Conservation (phyloP, 441 rosid species). For the Euphorbia schlechtendalii region DNA sequence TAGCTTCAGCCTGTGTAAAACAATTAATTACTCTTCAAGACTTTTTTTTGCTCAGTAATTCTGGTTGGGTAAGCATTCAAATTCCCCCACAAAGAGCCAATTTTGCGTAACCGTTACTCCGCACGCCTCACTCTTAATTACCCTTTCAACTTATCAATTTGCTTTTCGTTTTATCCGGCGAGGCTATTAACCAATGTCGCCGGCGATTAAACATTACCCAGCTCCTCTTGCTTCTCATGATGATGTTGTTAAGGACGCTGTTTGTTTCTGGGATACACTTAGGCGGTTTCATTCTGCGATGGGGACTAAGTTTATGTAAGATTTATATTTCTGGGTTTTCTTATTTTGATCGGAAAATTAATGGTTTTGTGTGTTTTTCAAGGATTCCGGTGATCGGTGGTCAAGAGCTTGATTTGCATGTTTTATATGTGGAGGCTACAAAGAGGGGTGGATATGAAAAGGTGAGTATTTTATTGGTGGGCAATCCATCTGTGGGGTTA, state of each 20-base stretch:
- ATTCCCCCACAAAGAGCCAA: slow-evolving; percentile 46
- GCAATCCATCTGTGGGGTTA: background rate
- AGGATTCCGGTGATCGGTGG: slow-evolving; percentile 99
- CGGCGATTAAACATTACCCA: slow-evolving; percentile 53
- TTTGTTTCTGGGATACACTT: slow-evolving; percentile 78
- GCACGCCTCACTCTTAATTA: slow-evolving; percentile 39
- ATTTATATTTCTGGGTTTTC: background rate
- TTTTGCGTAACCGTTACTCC: slow-evolving; percentile 54
- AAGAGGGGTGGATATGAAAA: slow-evolving; percentile 86
- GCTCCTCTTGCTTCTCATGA: slow-evolving; percentile 58
- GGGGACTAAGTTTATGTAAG: slow-evolving; percentile 86
- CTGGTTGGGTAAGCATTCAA: slow-evolving; percentile 27
- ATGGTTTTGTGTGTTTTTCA: background rate
- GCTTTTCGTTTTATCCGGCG: slow-evolving; percentile 19
- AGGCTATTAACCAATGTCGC: slow-evolving; percentile 34
- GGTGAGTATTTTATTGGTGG: slow-evolving; percentile 31
- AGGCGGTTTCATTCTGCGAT: slow-evolving; percentile 72
- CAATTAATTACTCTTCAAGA: slow-evolving; percentile 23
- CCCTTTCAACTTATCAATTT: slow-evolving; percentile 24
- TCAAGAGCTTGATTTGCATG: slow-evolving; percentile 88
- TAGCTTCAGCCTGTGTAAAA: slow-evolving; percentile 21
- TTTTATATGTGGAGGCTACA: slow-evolving; percentile 83
- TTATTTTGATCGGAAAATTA: background rate
- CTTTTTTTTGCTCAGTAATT: slow-evolving; percentile 14
- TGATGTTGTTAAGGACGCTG: slow-evolving; percentile 38